These are phyloP conservation scores for Ophiostoma fasciatum DNA, from an alignment of 2,329 filamentous ascomycete species.

Conservation along the genomic window DNA sequence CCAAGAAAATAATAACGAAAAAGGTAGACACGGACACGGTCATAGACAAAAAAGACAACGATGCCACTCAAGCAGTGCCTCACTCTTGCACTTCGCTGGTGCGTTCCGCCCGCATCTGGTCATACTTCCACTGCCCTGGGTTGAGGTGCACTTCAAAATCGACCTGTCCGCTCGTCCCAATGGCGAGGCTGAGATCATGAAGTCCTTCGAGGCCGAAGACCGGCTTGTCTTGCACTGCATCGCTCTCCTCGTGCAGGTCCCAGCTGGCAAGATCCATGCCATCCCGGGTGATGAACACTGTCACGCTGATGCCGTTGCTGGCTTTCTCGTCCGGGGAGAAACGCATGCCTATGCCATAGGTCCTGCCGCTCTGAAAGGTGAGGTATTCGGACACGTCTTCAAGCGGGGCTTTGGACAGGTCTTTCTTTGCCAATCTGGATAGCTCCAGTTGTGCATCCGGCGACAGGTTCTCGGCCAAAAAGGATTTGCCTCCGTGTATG, in stretches of 20 bases:
- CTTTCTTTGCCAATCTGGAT: too few relatives aligned
- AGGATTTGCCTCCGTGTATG: conserved; percentile 54
- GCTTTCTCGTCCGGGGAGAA: conserved; percentile 24
- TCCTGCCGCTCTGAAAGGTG: conserved; percentile 34
- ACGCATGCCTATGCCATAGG: conserved; percentile 57
- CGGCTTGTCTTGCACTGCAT: conserved; percentile 44
- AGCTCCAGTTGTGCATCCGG: too few relatives aligned
- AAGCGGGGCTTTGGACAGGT: too few relatives aligned
- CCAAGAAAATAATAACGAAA: too few relatives aligned
- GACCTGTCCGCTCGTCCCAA: conserved; percentile 56
- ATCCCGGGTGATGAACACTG: conserved; percentile 58
- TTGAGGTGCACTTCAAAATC: conserved; percentile 53
- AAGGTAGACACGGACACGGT: too few relatives aligned
- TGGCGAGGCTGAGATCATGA: conserved; percentile 54
- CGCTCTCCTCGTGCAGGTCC: conserved; percentile 62
- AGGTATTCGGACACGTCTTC: too few relatives aligned
- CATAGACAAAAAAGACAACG: too few relatives aligned
- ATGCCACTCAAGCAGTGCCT: too few relatives aligned
- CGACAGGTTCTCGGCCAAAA: conserved; percentile 27
- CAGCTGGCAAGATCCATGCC: conserved; percentile 46
- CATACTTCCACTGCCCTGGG: conserved; percentile 42
- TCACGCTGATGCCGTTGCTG: conserved; percentile 27
- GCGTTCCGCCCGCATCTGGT: too few relatives aligned
- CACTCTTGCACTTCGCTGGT: too few relatives aligned
- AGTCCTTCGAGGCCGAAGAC: conserved; percentile 55